Evolutionary conservation across 805 yeast genomes (phyloP), one percentile per base, ranked within the genome.

Genomic region (Saturnispora besseyi): DNA sequence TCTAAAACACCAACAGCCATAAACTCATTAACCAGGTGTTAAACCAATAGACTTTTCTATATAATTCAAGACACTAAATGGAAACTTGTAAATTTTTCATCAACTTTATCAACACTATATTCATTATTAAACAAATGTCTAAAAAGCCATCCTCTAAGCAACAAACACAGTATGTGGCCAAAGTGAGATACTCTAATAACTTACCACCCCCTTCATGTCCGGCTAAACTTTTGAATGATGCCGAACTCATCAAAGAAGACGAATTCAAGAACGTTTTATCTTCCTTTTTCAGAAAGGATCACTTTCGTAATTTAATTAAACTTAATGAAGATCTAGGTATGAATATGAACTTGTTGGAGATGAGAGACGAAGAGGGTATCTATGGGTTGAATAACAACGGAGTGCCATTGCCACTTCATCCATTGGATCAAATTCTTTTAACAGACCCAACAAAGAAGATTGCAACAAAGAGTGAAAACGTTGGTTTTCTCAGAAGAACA

Each of bases 151-250:
- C 30, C 12, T 12, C 30, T 8, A 54, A 51, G 48, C 47, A 53
- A 9, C 41, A 48, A 9, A 50, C 53, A 4, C 57, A 54, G 31
- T 85, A 82, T 60, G 80, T 85, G 50, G 95, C 95, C 43, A 83
- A 84, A 57, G 78, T 85, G 48, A 77, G 95, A 61, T 91, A 89
- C 65, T 79, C 79, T 52, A 93, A 93, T 64, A 85, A 80, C 59
- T 73, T 93, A 24, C 99, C 99, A 5, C 90, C 96, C 2, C 98
- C 98, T 9, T 84, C 91, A 24, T 75, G 93, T 53, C 88, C 96
- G 43, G 97, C 99, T 30, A 87, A 85, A 63, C 75, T 90, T 50
- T 66, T 93, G 48, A 77, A 81, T 45, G 54, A 62, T 10, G 51
- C 52, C 8, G 34, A 59, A 51, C 5, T 57, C 55, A 51, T 69